Evolutionary conservation across 2,329 filamentous ascomycete genomes (phyloP).

Genomic region (Beauveria rudraprayagi): DNA sequence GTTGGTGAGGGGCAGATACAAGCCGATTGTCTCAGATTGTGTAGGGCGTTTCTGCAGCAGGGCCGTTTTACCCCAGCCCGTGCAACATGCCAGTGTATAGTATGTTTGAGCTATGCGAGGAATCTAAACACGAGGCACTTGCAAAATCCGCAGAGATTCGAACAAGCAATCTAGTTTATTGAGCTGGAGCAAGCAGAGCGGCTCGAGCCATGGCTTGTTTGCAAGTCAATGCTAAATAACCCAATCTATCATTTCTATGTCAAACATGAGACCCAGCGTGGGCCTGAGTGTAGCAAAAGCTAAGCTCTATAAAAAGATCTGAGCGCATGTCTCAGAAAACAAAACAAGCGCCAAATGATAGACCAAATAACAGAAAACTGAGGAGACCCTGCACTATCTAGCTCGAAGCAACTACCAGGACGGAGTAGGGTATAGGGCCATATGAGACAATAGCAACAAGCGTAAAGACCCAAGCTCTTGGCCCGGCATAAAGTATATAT

Average conservation of each 20-base stretch:
- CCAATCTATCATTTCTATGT: neutral
- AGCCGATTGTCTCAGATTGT: conserved; percentile 8
- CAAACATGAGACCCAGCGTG: neutral
- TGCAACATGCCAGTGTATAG: neutral
- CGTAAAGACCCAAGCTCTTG: neutral
- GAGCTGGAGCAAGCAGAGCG: neutral
- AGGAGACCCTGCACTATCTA: neutral
- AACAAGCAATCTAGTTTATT: neutral
- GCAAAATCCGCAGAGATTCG: neutral
- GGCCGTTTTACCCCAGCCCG: neutral
- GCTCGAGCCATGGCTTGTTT: neutral
- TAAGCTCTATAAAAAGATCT: neutral
- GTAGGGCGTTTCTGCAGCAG: neutral
- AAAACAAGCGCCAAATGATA: neutral
- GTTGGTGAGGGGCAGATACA: neutral
- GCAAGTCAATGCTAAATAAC: neutral
- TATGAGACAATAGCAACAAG: neutral
- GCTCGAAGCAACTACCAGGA: neutral
- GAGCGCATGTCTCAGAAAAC: neutral
- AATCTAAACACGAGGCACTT: neutral
- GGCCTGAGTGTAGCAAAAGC: neutral
- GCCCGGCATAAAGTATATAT: neutral
- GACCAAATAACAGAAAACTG: neutral
- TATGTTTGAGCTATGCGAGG: neutral
- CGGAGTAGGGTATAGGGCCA: neutral